Evolutionary conservation across 1,284 basidiomycete genomes (phyloP), one percentile per base, ranked within the genome.

Genomic region (Boletus sp.): DNA sequence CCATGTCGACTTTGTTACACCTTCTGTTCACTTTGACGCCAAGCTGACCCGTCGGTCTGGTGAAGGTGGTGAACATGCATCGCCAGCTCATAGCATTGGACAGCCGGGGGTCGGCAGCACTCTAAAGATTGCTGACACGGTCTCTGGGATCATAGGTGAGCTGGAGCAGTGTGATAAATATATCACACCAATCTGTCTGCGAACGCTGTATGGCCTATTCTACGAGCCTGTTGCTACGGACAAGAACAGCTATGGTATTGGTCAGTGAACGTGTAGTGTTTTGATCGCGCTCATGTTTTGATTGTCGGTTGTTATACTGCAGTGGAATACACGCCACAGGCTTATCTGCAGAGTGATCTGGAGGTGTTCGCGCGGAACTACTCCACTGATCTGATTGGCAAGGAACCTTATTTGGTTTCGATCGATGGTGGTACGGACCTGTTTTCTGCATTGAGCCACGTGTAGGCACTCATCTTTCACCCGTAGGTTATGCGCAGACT

Each of bases 191-290:
- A 62, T 66, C 35, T 80, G 76, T 53, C 57, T 77, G 36, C 66
- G 72, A 20, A 68, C 68, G 2, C 58, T 78, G 43, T 82, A 78
- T 50, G 60, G 63, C 3, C 69, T 76, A 35, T 63, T 69, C 38
- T 73, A 73, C 44, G 68, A 58, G 9, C 75, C 75, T 2, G 29
- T 64, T 5, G 60, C 67, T 2, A 67, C 69, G 1, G 39, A 65
- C 1, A 68, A 67, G 51, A 81, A 81, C 48, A 73, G 68, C 13
- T 77, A 67, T 49, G 78, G 74, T 4, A 74, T 80, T 25, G 73
- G 77, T 75, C 3, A 55, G 59, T 51, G 17, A 27, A 10, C 5
- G 0, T 4, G 12, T 33, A 17, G 14, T 2, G 5, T 2, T n/a
- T 4, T 2, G 1, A 22, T 16, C 23, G 1, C 14, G 13, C 26